Percentiles rank a stretch among this genome's conserved stretches.
phyloP scores from a whole-genome alignment of 176 grass and related monocot species.

The Alloteropsis semialata region DNA sequence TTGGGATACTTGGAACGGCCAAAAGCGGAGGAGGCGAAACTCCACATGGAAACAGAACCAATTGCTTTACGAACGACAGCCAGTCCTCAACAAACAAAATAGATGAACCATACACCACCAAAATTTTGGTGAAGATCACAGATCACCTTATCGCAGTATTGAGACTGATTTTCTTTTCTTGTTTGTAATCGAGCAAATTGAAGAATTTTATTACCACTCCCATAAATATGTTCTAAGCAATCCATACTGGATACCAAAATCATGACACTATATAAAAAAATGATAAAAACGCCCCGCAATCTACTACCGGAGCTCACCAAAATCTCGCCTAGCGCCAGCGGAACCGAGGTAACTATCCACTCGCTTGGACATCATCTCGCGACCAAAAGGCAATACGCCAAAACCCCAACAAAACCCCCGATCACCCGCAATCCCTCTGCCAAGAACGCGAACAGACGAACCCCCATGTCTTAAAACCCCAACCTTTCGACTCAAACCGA shows the following conservation, averaged over 20 bases:
- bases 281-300: neutral
- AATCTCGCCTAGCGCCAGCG: neutral
- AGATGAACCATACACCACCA: too few relatives aligned
- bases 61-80: conserved; percentile 14
- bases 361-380: neutral
- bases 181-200: too few relatives aligned
- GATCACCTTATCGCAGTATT: too few relatives aligned
- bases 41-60: conserved; percentile 35
- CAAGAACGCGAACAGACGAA: conserved; percentile 11
- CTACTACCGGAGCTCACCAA: neutral
- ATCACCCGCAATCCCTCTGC: conserved; percentile 40
- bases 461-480: neutral
- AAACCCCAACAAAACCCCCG: conserved; percentile 34
- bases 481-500: conserved; percentile 12
- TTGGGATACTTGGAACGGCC: neutral
- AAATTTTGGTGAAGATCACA: too few relatives aligned
- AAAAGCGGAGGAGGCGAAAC: conserved; percentile 26
- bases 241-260: neutral
- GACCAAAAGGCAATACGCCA: conserved; percentile 34
- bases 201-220: neutral
- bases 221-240: neutral
- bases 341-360: neutral
- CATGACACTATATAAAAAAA: neutral
- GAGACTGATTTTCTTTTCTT: too few relatives aligned
- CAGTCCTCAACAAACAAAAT: conserved; percentile 29